Base-by-base conservation (phyloP, 176 grass and related monocot species). In the Urochloa ruziziensis region DNA sequence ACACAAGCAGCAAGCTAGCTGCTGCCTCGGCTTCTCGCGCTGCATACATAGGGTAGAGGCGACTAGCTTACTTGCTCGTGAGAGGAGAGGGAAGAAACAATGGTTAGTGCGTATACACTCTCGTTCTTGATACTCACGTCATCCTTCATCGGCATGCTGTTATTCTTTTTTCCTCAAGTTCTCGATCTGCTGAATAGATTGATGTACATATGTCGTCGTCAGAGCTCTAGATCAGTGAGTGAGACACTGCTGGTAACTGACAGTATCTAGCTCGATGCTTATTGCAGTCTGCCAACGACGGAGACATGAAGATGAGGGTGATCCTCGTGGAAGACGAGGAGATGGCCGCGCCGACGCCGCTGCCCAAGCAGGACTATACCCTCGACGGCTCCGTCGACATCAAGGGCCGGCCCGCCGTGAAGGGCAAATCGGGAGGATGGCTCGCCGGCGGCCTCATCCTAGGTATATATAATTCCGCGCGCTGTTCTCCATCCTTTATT, bases 381-480 rank as follows among this genome's bases (percentile, higher is more conserved):
- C 78, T 93, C 7, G 94, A 97, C 70, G 91, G 94, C 37, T 86
- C 94, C 63, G 87, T 97, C 1, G 86, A 94, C 77, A 86, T 94
- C 67, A 91, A 84, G 77, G 94, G 94, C 7, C 85, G 75, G 2
- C 89, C 89, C 9, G 94, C 94, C 29, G 40, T 89, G 43, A 97
- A 94, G 84, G 83, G 80, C 48, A 94, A 74, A 58, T 91, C 94
- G 6, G 94, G 94, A 44, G 87, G 94, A 25, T 94, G 94, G 89
- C 75, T 94, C 5, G 89, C 94, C 70, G 91, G 91, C 35, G 86
- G 70, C 75, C 84, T 97, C 56, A 86, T 97, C 64, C 91, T 97
- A 2, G 89, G 94, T 97, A 91, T 23, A 3, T 91, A 91, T 17
- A 2, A n/a, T 48, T 74, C 82, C n/a, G 71, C 52, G 39, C 13